A percentile compares a stretch with the other conserved stretches of the same genome.
Evolutionary conservation across 2,329 filamentous ascomycete genomes (phyloP).

Genomic region (Neopestalotiopsis sp.): DNA sequence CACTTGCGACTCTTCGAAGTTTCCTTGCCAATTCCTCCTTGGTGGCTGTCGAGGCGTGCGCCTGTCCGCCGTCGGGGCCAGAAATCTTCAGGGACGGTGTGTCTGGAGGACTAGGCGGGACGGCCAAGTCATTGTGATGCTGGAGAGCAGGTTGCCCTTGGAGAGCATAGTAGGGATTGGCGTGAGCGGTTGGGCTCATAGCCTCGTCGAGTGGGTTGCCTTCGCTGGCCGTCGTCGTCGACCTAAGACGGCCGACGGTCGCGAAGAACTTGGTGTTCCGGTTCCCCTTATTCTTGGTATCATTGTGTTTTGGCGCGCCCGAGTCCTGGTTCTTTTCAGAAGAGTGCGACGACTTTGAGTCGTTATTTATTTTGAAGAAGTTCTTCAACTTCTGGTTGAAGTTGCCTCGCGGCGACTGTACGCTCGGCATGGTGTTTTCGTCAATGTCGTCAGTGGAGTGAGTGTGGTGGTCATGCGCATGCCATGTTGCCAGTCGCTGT

Average conservation of each 20-base stretch:
- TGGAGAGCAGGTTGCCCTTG: slow-evolving; percentile 92
- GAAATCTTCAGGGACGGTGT: slow-evolving; percentile 80
- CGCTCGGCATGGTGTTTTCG: slow-evolving; percentile 50
- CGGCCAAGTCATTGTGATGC: slow-evolving; percentile 93
- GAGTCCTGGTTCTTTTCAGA: slow-evolving; percentile 35
- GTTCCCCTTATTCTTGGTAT: slow-evolving; percentile 68
- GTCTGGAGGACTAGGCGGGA: slow-evolving; percentile 90
- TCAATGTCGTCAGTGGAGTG: slow-evolving; percentile 14
- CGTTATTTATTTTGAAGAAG: slow-evolving; percentile 69
- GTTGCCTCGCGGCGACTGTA: slow-evolving; percentile 61
- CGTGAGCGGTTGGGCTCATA: slow-evolving; percentile 89
- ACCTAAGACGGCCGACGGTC: slow-evolving; percentile 84
- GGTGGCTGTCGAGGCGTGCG: slow-evolving; percentile 75
- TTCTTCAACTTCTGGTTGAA: slow-evolving; percentile 73
- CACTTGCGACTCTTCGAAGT: slow-evolving; percentile 90
- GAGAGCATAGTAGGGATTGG: slow-evolving; percentile 96
- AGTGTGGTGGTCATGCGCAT: slow-evolving; percentile 31
- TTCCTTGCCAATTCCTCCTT: slow-evolving; percentile 96
- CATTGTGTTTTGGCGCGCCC: slow-evolving; percentile 53
- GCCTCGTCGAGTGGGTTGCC: slow-evolving; percentile 88
- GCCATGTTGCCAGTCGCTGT: slow-evolving; percentile 40
- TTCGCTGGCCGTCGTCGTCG: slow-evolving; percentile 89
- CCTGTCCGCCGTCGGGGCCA: slow-evolving; percentile 66
- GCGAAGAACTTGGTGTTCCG: slow-evolving; percentile 88
- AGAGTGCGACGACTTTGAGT: slow-evolving; percentile 42